phyloP scores from a whole-genome alignment of 768 basidiomycete species.

The Cytidiella melzeri region DNA sequence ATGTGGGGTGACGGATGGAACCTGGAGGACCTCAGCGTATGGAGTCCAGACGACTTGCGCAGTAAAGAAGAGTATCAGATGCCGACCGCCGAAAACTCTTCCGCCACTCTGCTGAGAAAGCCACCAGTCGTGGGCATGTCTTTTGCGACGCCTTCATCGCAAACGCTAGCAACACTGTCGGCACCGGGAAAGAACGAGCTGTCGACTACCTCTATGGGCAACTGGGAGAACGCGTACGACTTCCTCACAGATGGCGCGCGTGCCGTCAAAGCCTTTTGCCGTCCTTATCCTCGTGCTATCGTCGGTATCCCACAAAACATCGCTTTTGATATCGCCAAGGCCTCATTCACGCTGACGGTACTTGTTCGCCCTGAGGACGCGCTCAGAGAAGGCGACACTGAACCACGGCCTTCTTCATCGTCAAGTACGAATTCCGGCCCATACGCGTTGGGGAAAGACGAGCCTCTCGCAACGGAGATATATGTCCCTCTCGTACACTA shows the following conservation, averaged over 20 bases:
- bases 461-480: constrained; percentile 73
- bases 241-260: constrained; percentile 85
- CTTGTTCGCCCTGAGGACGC: constrained; percentile 42
- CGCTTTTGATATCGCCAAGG: constrained; percentile 69
- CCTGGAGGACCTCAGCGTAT: constrained; percentile 89
- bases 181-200: constrained; percentile 17
- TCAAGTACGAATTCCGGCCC: constrained; percentile 14
- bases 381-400: not conserved
- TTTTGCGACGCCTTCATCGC: constrained; percentile 25
- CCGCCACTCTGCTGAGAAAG: constrained; percentile 33
- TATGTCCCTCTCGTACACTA: constrained; percentile 90
- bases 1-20: constrained; percentile 97
- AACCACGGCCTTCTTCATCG: constrained; percentile 12
- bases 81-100: constrained; percentile 29
- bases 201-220: constrained; percentile 24
- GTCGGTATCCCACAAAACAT: constrained; percentile 64
- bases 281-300: constrained; percentile 75
- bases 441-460: constrained; percentile 17
- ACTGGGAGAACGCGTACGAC: constrained; percentile 49
- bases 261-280: constrained; percentile 75
- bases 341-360: constrained; percentile 65
- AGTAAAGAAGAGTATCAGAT: constrained; percentile 21
- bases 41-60: constrained; percentile 69
- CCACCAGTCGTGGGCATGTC: constrained; percentile 11
- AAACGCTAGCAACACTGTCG: constrained; percentile 32